Base-by-base conservation (phyloP, 306 rosid species). In the Cucumis melo region DNA sequence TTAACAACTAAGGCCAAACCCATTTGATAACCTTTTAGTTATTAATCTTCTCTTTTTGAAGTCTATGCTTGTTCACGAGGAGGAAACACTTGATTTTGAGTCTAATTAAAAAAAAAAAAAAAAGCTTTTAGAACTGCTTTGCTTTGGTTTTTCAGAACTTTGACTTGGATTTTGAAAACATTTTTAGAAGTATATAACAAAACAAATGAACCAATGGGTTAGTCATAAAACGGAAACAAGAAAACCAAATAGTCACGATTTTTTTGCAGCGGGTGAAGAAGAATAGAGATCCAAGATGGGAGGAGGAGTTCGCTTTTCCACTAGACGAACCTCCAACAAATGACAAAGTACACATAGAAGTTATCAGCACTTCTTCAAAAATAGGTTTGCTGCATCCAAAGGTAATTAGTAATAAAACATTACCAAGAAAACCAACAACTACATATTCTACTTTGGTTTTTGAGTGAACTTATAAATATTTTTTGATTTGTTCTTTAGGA, bases 281-380 rank as follows among this genome's bases (percentile, higher is more conserved):
- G 73, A 77, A 51, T 32, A 19, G 80, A 48, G 73, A 77, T 77
- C 80, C 80, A 3, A 77, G 73, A 44, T 94, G 97, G 99, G 88
- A 88, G 64, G 95, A 92, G 81, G 97, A 94, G 76, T 94, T 94
- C 78, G 86, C 88, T 50, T 94, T 94, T 78, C 79, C 87, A 92
- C 90, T 94, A 10, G 96, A 92, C 85, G 93, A 94, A 83, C 88
- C 97, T 75, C 99, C 99, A 55, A 80, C 79, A 32, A 81, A 87
- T 57, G 96, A 91, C 80, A 92, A 89, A 83, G 70, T 94, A 78
- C 84, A 86, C 76, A 77, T 94, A 54, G 93, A 92, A 78, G 92
- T 94, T 41, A 12, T 77, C 10, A 77, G 80, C 48, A 46, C 29
- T 29, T 59, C 68, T 11, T 41, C 70, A 59, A 75, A 51, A 75